Evolutionary conservation across 2,329 filamentous ascomycete genomes (phyloP), one percentile per base, ranked within the genome.

Genomic region (Pyrenochaeta sp.): DNA sequence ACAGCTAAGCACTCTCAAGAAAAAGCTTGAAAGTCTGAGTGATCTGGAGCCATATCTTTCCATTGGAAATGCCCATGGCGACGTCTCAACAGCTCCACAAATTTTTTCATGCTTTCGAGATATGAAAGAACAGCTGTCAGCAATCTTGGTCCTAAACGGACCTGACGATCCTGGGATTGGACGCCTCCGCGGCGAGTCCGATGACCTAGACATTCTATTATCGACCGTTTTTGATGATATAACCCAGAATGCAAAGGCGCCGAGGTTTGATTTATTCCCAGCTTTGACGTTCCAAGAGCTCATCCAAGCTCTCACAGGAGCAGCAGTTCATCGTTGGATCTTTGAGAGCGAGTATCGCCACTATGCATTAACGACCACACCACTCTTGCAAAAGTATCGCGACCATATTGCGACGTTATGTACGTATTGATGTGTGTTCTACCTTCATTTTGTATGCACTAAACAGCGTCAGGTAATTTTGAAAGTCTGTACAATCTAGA

Each of bases 341-440:
- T 62, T 62, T 32, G 27, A 36, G 30, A 24, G 15, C 15, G 24
- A 44, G 2, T 15, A 42, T 9, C 39, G n/a, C 22, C 42, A 5
- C n/a, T 52, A 34, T 36, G 50, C 19, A n/a, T 43, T 22, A 28
- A 39, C 36, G 39, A 46, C n/a, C 19, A 52, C 56, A 10, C 47
- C 60, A 24, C 34, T 59, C n/a, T 50, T 59, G 4, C 25, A 60
- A 9, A 28, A 50, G 25, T 58, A 62, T 40, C 34, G 50, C 3
- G 27, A 46, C 15, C 34, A 19, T 19, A 19, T 19, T 19, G 19
- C 19, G 19, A 19, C 19, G 19, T 19, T 19, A 19, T 19, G 19
- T 19, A 19, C 19, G 19, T 19, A 19, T 19, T 19, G 19, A 19
- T 19, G 19, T 19, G 19, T 19, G 19, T 19, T 19, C 19, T 19